A percentile compares a stretch with the other conserved stretches of the same genome.
Conservation (phyloP, 208 protist species). For the Trypanosoma melophagium region DNA sequence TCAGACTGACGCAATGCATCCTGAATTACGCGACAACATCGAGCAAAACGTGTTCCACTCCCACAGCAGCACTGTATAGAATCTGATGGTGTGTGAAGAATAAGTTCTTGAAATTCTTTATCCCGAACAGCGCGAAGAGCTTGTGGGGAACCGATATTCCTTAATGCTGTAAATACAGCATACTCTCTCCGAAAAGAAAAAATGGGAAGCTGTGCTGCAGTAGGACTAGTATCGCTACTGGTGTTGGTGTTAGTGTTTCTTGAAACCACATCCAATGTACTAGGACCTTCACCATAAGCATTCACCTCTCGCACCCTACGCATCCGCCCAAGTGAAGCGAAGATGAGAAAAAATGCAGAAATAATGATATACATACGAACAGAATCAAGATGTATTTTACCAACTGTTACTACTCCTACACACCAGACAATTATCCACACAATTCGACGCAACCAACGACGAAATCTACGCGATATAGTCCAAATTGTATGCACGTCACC, state of each 20-base stretch:
- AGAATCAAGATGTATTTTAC: slow-evolving; percentile 18
- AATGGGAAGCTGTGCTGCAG: neutral
- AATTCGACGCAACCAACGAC: slow-evolving; percentile 25
- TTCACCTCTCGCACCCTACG: neutral
- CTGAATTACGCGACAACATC: slow-evolving; percentile 47
- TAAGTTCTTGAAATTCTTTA: slow-evolving; percentile 26
- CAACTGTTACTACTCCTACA: slow-evolving; percentile 19
- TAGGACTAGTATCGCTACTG: neutral
- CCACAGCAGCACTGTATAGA: slow-evolving; percentile 38
- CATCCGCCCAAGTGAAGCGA: neutral
- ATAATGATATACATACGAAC: slow-evolving; percentile 39
- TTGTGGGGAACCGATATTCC: slow-evolving; percentile 33
- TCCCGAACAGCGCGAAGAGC: slow-evolving; percentile 58
- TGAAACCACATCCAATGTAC: no score
- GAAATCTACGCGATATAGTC: neutral
- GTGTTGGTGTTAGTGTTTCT: neutral
- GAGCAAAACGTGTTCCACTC: slow-evolving; percentile 41
- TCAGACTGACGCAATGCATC: slow-evolving; percentile 27
- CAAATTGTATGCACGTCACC: neutral
- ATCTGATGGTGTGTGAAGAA: slow-evolving; percentile 25
- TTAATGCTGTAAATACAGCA: slow-evolving; percentile 31
- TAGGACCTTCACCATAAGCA: no score
- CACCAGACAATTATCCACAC: slow-evolving; percentile 44
- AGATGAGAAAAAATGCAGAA: slow-evolving; percentile 27
- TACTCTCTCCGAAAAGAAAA: neutral